These are phyloP conservation scores for Penstemon davidsonii DNA, from an alignment of 257 asterid genomes.

Conservation along the genomic window DNA sequence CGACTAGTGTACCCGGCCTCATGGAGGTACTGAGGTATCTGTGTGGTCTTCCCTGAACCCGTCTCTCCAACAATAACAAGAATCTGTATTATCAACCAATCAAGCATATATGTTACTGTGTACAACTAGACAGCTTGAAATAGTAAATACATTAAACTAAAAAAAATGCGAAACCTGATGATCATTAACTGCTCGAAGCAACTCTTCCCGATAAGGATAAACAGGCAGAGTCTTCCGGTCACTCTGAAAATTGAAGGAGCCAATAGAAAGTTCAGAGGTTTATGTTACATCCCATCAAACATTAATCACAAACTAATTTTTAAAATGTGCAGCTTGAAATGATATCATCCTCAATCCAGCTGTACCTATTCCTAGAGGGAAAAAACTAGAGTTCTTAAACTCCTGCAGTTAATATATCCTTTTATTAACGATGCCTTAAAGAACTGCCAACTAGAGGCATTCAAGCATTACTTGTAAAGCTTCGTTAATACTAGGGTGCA, in stretches of 20 bases:
- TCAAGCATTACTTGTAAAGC: neutral
- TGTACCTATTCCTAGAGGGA: neutral
- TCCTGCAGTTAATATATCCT: neutral
- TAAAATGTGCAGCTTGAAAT: slow-evolving; percentile 1
- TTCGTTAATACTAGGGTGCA: neutral
- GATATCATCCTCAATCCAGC: neutral
- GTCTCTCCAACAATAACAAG: slow-evolving; percentile 97
- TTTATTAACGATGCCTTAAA: slow-evolving; percentile 1
- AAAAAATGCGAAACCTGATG: slow-evolving; percentile 60
- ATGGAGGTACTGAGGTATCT: slow-evolving; percentile 92
- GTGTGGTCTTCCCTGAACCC: slow-evolving; percentile 94
- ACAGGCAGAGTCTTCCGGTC: slow-evolving; percentile 89
- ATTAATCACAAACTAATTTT: neutral
- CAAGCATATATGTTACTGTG: neutral
- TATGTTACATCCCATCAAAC: slow-evolving; percentile 13
- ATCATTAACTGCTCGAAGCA: slow-evolving; percentile 72
- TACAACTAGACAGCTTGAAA: slow-evolving; percentile 6
- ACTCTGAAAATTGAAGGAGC: slow-evolving; percentile 41
- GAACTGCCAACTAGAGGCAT: slow-evolving; percentile 1
- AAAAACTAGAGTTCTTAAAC: slow-evolving; percentile 5
- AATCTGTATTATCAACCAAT: slow-evolving; percentile 49
- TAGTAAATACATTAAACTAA: slow-evolving; percentile 19
- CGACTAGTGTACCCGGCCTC: slow-evolving; percentile 82
- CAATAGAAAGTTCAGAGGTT: slow-evolving; percentile 26
- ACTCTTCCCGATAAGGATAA: slow-evolving; percentile 70